Evolutionary conservation across 768 basidiomycete species (phyloP), one percentile per base, ranked within the genome.

Genomic region (Collybia nuda): DNA sequence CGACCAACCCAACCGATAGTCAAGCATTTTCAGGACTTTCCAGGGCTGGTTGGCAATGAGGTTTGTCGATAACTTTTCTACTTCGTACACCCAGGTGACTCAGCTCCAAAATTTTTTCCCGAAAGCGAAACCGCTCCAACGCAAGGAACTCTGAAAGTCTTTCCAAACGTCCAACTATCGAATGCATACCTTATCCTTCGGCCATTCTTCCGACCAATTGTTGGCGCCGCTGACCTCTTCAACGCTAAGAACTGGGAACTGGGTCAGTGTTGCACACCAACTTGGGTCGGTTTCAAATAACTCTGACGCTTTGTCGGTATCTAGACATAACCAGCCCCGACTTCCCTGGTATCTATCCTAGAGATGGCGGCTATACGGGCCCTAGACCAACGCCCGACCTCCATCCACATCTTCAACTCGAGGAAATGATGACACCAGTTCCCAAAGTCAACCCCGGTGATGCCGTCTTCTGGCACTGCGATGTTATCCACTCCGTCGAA

Each of bases 1-100:
- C 32, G 28, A 32, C 9, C 6, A 11, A 32, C 32, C 14, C 9
- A 32, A 32, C 14, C 32, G 12, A 32, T 52, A 78, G 65, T 73
- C 77, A 19, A 79, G 64, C 49, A 72, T 81, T 6, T 81, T 83
- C 60, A 70, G 80, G 45, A 81, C 84, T 2, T 90, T 85, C 71
- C 88, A 90, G 58, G 88, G 87, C n/a, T 90, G 88, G 88, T 63
- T 87, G 12, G 76, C 86, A 1, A 72, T 86, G 73, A 84, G 81
- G 83, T 86, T 40, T 3, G 59, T 50, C 47, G 3, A 32, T 51
- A 15, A 46, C 53, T 15, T 8, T 21, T 43, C 39, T 3, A 44
- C n/a, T 2, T 1, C 5, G 14, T 11, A 22, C 18, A 7, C 17
- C 11, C 8, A 26, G 24, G 7, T 26, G 24, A 26, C 24, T 4